These are phyloP conservation scores for Aspergillus intermedius DNA, from an alignment of 2,329 filamentous ascomycete species.

Conservation along the genomic window DNA sequence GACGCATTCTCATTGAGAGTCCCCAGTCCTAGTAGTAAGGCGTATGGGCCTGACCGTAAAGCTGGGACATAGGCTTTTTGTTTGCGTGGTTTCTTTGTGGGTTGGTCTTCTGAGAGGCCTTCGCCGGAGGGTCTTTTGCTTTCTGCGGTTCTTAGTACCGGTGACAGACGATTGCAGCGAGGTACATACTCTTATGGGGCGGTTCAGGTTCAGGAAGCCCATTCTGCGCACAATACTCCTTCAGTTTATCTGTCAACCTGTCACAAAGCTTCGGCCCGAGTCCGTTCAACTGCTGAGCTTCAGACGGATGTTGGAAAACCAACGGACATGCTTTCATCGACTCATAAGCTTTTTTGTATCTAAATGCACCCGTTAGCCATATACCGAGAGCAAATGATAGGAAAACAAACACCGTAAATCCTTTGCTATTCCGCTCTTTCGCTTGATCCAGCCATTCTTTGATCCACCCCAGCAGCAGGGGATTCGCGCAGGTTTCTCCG, in stretches of 20 bases:
- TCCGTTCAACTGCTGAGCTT: conserved; percentile 66
- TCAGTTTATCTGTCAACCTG: conserved; percentile 55
- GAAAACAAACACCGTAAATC: conserved; percentile 46
- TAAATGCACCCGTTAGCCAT: conserved; percentile 21
- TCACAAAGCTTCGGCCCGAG: conserved; percentile 67
- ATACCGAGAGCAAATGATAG: background rate
- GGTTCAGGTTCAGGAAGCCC: conserved; percentile 61
- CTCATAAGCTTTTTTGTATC: conserved; percentile 69
- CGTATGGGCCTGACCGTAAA: conserved; percentile 68
- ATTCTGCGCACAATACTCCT: conserved; percentile 57
- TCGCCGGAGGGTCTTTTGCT: conserved; percentile 27
- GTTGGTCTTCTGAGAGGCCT: conserved; percentile 26
- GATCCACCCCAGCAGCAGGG: conserved; percentile 65
- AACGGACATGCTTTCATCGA: conserved; percentile 70
- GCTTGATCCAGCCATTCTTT: conserved; percentile 71
- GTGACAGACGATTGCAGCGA: background rate
- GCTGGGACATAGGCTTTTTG: conserved; percentile 64
- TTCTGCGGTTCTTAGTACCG: conserved; percentile 12
- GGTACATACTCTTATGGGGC: conserved; percentile 36
- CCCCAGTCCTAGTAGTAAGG: conserved; percentile 61
- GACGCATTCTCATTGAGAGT: conserved; percentile 50
- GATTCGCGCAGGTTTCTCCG: conserved; percentile 54
- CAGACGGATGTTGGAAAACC: conserved; percentile 62
- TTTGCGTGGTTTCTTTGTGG: conserved; percentile 51
- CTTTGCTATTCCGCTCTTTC: conserved; percentile 63